A percentile compares a stretch with the other conserved stretches of the same genome.
Evolutionary conservation across 2,329 filamentous ascomycete species (phyloP).

Genomic region (Neospermospora avenae): DNA sequence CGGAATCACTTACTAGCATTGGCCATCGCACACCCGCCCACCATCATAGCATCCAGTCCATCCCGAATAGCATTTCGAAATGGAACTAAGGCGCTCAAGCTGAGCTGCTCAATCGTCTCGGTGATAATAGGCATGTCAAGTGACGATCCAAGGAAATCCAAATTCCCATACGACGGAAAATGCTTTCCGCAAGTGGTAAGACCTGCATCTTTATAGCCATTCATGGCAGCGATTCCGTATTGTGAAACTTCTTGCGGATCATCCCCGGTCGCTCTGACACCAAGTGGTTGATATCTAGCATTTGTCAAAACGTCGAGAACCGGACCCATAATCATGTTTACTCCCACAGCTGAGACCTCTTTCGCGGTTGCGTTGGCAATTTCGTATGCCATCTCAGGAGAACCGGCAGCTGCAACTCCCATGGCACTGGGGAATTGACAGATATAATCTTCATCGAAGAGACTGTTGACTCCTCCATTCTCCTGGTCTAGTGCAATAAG

Average conservation of each 20-base stretch:
- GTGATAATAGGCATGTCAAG: conserved; percentile 94
- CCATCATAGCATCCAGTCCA: conserved; percentile 91
- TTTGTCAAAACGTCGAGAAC: conserved; percentile 94
- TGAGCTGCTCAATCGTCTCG: conserved; percentile 88
- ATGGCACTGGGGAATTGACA: conserved; percentile 96
- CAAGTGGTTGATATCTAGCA: conserved; percentile 83
- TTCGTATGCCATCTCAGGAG: conserved; percentile 78
- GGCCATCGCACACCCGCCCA: conserved; percentile 89
- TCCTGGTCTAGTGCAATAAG: conserved; percentile 94
- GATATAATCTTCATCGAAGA: conserved; percentile 94
- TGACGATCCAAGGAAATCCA: conserved; percentile 89
- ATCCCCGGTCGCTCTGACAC: conserved; percentile 85
- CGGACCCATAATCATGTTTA: conserved; percentile 93
- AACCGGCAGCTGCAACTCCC: conserved; percentile 91
- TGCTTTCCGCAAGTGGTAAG: conserved; percentile 91
- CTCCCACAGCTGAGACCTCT: conserved; percentile 86
- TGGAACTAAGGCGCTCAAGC: conserved; percentile 84
- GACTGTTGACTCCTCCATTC: conserved; percentile 95
- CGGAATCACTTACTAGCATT: conserved; percentile 45
- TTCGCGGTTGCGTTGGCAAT: conserved; percentile 91
- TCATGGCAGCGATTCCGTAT: conserved; percentile 86
- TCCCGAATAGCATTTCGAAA: conserved; percentile 87
- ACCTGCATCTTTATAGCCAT: conserved; percentile 88
- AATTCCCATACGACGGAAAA: conserved; percentile 92
- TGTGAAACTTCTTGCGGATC: conserved; percentile 94